phyloP scores from a whole-genome alignment of 2,329 filamentous ascomycete species.

The Pyrenochaeta sp. region DNA sequence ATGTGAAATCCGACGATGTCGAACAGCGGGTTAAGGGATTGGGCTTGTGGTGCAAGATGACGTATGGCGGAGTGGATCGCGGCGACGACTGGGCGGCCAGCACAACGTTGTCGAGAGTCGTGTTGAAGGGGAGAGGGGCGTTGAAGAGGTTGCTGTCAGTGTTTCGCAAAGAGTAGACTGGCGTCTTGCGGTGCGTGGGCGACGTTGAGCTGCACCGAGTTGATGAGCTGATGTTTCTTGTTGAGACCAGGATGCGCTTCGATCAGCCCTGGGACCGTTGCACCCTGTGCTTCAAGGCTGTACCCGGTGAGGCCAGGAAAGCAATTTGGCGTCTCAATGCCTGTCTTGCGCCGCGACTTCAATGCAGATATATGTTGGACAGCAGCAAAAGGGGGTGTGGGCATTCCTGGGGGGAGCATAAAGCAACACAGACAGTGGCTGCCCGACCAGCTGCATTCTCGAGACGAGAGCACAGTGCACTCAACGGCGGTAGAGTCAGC shows the following conservation, averaged over 20 bases:
- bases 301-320: constrained; percentile 14
- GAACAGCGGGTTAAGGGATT: constrained; percentile 16
- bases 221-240: constrained; percentile 34
- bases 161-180: constrained; percentile 6
- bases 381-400: constrained; percentile 17
- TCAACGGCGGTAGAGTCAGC: constrained; percentile 12
- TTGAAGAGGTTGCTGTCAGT: background rate
- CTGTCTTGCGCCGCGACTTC: constrained; percentile 9
- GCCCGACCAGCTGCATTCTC: constrained; percentile 14
- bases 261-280: constrained; percentile 32
- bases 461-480: constrained; percentile 10
- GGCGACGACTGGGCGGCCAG: constrained; percentile 11
- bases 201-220: constrained; percentile 14
- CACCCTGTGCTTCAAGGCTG: constrained; percentile 21
- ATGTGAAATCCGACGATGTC: constrained; percentile 36
- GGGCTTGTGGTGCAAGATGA: constrained; percentile 33
- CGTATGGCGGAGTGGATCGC: constrained; percentile 27
- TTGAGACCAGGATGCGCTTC: constrained; percentile 40
- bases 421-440: constrained; percentile 10
- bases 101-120: constrained; percentile 5
- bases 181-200: constrained; percentile 13
- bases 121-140: constrained; percentile 1
- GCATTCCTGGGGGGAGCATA: background rate
- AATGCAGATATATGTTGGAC: constrained; percentile 10
- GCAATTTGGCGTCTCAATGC: constrained; percentile 27